These are phyloP conservation scores for Saksenaea oblongispora DNA, from an alignment of 371 early-diverging fungal species.

Conservation along the genomic window DNA sequence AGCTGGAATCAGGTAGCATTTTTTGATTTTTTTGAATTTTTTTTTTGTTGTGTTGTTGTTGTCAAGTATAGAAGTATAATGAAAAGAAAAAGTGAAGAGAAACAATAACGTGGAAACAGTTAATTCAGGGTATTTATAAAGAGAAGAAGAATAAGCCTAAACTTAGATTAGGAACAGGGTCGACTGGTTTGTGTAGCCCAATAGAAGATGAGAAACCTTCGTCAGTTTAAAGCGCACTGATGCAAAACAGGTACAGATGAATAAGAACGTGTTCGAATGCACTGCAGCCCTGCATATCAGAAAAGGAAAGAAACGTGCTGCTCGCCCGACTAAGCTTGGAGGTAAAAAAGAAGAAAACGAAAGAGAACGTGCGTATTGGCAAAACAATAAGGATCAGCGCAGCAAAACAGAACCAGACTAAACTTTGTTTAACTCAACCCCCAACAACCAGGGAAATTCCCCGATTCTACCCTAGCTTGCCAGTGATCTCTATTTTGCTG, in stretches of 20 bases:
- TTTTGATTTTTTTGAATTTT: neutral
- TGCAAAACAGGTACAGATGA: slow-evolving; percentile 18
- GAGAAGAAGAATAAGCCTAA: slow-evolving; percentile 3
- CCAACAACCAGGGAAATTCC: neutral
- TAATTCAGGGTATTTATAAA: slow-evolving; percentile 1
- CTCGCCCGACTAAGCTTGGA: neutral
- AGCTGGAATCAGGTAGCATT: slow-evolving; percentile 5
- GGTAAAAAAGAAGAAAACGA: slow-evolving; percentile 13
- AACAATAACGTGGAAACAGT: neutral
- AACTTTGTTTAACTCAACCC: neutral
- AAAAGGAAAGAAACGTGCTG: slow-evolving; percentile 19
- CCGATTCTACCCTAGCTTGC: neutral
- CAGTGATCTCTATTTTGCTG: neutral
- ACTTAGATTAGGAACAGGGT: neutral
- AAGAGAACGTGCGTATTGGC: neutral
- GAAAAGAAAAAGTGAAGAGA: slow-evolving; percentile 5
- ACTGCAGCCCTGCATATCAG: slow-evolving; percentile 21
- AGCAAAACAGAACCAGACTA: neutral
- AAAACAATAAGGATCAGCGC: neutral
- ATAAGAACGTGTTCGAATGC: slow-evolving; percentile 15
- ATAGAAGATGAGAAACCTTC: slow-evolving; percentile 4
- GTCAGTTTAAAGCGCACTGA: slow-evolving; percentile 24
- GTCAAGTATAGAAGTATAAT: neutral
- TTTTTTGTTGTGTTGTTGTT: neutral
- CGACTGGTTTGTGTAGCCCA: slow-evolving; percentile 7